Evolutionary conservation across 805 yeast genomes (phyloP).

Genomic region (Lachancea nothofagi): DNA sequence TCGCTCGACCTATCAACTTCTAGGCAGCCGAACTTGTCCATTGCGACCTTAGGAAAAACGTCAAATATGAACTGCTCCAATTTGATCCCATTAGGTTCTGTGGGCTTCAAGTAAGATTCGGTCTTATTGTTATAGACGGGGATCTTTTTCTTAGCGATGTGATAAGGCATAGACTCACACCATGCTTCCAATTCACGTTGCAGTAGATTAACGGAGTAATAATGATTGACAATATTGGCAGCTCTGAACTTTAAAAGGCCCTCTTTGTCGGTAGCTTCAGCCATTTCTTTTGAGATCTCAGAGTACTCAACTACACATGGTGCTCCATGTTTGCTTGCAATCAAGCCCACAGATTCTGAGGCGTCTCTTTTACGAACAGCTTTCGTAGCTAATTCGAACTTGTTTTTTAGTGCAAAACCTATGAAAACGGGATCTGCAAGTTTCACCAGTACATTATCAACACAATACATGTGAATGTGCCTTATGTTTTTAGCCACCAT

Average conservation of each 20-base stretch:
- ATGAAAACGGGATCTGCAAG: slow-evolving; percentile 85
- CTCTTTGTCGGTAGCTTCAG: slow-evolving; percentile 54
- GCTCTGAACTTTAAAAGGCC: slow-evolving; percentile 75
- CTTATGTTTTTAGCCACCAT: slow-evolving; percentile 62
- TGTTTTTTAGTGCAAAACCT: slow-evolving; percentile 71
- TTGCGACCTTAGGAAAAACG: slow-evolving; percentile 74
- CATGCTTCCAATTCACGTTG: slow-evolving; percentile 55
- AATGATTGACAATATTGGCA: slow-evolving; percentile 96
- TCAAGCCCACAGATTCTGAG: slow-evolving; percentile 83
- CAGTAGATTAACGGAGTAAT: slow-evolving; percentile 78
- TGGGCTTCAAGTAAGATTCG: slow-evolving; percentile 53
- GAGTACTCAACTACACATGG: slow-evolving; percentile 96
- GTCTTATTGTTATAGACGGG: slow-evolving; percentile 47
- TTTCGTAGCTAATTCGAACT: slow-evolving; percentile 79
- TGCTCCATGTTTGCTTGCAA: slow-evolving; percentile 57
- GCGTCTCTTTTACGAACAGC: slow-evolving; percentile 92
- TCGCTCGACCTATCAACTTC: slow-evolving; percentile 85
- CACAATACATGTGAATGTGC: slow-evolving; percentile 95
- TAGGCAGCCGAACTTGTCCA: slow-evolving; percentile 76
- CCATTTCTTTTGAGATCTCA: slow-evolving; percentile 73
- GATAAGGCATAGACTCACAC: slow-evolving; percentile 80
- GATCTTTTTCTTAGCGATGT: slow-evolving; percentile 88
- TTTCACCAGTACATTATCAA: slow-evolving; percentile 85
- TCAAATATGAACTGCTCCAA: slow-evolving; percentile 96
- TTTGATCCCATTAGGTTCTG: slow-evolving; percentile 82